A percentile compares a stretch with the other conserved stretches of the same genome.
Conservation (phyloP, 1,284 basidiomycete genomes). For the Apiotrichum sp. region DNA sequence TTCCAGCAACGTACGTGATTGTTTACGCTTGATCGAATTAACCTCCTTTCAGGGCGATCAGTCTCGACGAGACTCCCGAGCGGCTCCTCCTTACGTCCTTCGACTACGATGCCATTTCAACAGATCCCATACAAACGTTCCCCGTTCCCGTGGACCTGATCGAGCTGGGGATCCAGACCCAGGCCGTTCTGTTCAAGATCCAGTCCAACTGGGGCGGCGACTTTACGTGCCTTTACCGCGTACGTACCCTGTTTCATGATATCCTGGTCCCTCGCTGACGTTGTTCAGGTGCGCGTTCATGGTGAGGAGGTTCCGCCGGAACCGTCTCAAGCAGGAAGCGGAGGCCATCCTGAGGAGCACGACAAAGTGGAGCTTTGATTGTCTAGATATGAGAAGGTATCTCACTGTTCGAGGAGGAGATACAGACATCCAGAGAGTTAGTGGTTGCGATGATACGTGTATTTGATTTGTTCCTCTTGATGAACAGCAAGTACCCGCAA, state of each 20-base stretch:
- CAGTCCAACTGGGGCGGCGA: slow-evolving; percentile 82
- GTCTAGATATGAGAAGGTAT: not conserved
- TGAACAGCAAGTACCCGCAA: not conserved
- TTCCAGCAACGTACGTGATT: not conserved
- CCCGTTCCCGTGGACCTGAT: slow-evolving; percentile 61
- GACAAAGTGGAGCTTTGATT: no score
- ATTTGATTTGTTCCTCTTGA: not conserved
- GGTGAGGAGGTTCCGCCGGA: not conserved
- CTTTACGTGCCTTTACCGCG: slow-evolving; percentile 84
- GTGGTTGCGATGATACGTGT: not conserved
- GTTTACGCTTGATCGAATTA: slow-evolving; percentile 19
- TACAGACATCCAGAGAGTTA: no score
- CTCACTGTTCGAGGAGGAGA: not conserved
- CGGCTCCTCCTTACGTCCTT: slow-evolving; percentile 66
- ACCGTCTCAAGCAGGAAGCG: not conserved
- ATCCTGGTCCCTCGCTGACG: not conserved
- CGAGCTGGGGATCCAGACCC: slow-evolving; percentile 68
- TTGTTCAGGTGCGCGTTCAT: not conserved
- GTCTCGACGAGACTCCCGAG: slow-evolving; percentile 4
- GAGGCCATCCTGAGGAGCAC: no score
- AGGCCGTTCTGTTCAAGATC: slow-evolving; percentile 69
- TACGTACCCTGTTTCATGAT: slow-evolving; percentile 43
- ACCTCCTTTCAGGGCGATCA: slow-evolving; percentile 14
- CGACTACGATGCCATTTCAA: slow-evolving; percentile 66
- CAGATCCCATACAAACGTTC: slow-evolving; percentile 78